Conservation (phyloP, 2,329 filamentous ascomycete species). For the Colletotrichum musicola region DNA sequence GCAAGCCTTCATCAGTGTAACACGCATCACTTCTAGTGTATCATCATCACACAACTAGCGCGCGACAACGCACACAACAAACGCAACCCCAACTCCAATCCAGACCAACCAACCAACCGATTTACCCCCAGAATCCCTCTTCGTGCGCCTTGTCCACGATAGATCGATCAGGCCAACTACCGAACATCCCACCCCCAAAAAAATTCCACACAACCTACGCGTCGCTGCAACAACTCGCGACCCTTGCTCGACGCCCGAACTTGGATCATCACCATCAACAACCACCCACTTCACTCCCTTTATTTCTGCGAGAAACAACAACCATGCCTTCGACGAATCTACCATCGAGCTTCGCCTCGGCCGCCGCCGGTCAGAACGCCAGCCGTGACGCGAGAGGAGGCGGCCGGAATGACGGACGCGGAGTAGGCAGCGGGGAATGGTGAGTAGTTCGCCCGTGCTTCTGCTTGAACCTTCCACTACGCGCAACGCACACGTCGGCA, state of each 20-base stretch:
- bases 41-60: constrained; percentile 28
- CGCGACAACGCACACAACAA: constrained; percentile 13
- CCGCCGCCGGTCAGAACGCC: constrained; percentile 80
- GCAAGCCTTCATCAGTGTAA: constrained; percentile 38
- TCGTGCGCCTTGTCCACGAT: constrained; percentile 34
- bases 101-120: constrained; percentile 9
- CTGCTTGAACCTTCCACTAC: background rate
- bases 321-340: constrained; percentile 77
- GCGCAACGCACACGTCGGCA: background rate
- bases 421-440: constrained; percentile 76
- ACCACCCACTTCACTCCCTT: background rate
- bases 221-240: constrained; percentile 19
- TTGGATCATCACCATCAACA: background rate
- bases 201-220: constrained; percentile 25
- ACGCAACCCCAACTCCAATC: no score
- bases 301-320: constrained; percentile 36
- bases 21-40: constrained; percentile 34
- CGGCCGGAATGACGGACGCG: constrained; percentile 70
- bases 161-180: constrained; percentile 32
- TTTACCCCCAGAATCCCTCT: constrained; percentile 24
- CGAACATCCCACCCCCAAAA: constrained; percentile 16
- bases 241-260: constrained; percentile 11
- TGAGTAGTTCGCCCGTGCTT: constrained; percentile 58
- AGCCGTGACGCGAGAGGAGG: constrained; percentile 70
- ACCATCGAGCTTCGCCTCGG: constrained; percentile 86